These are phyloP conservation scores for Diutina scorzettiae DNA, from an alignment of 1,139 yeast species.

Conservation along the genomic window DNA sequence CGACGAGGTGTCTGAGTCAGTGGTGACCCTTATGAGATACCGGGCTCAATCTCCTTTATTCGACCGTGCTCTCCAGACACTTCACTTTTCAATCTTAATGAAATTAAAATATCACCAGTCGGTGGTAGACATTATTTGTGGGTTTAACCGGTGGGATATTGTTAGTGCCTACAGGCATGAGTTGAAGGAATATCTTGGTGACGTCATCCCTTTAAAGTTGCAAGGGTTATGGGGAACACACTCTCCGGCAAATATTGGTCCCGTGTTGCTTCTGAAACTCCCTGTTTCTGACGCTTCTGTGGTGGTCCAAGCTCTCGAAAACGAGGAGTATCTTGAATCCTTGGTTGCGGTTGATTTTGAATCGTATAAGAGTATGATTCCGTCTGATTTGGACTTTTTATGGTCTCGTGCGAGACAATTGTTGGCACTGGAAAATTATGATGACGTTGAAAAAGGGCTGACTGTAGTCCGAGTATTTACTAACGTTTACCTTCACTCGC, in stretches of 20 bases:
- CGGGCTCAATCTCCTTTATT: conserved; percentile 50
- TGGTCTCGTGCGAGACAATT: conserved; percentile 15
- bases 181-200: conserved; percentile 1
- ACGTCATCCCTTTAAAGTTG: no score
- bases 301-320: neutral
- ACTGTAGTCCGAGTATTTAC: conserved; percentile 7
- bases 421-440: conserved; percentile 24
- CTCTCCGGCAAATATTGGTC: no score
- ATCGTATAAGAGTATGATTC: conserved; percentile 12
- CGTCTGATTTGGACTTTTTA: conserved; percentile 15
- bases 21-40: conserved; percentile 30
- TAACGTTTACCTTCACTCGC: conserved; percentile 2
- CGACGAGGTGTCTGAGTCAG: conserved; percentile 12
- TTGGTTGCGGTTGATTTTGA: neutral
- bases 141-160: conserved; percentile 4
- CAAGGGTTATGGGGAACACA: no score
- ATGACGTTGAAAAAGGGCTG: conserved; percentile 13
- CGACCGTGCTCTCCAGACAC: conserved; percentile 37
- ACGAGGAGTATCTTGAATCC: neutral
- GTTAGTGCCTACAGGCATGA: conserved; percentile 8
- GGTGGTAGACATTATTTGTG: neutral
- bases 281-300: neutral
- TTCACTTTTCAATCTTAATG: conserved; percentile 35
- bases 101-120: conserved; percentile 13
- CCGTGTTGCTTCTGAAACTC: neutral